Base-by-base conservation (phyloP, 78 protist species). In the Trichosphaerium sp. region DNA sequence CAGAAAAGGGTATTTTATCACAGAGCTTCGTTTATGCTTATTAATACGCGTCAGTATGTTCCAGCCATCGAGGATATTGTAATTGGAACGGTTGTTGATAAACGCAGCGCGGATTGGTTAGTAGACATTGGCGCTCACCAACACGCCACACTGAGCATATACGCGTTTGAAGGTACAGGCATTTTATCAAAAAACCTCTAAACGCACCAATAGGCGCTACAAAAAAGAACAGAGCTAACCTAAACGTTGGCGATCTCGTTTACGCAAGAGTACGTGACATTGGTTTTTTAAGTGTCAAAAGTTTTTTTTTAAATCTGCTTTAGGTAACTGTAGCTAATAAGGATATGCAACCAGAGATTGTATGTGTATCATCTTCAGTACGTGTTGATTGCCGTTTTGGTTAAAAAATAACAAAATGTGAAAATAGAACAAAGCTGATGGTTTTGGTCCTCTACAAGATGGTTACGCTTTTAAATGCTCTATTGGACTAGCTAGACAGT, bases 121-220 rank as follows among this genome's bases (percentile, higher is more conserved):
- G 56, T 76, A 4, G 54, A 76, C 49, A 3, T 76, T 12, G 75
- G 75, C 68, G 4, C 35, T 11, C 10, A 11, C 15, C 37, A 51
- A 3, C 7, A 52, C 0, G 83, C 77, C 7, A 0, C 31, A 56
- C 71, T 76, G 21, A 47, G 71, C 43, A n/a, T 15, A 14, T 47
- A 60, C 11, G 75, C 69, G 18, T 76, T 76, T 15, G 78, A 69
- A n/a, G n/a, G n/a, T n/a, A n/a, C n/a, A n/a, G n/a, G n/a, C n/a
- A n/a, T n/a, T n/a, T n/a, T n/a, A n/a, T n/a, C n/a, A n/a, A n/a
- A n/a, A n/a, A n/a, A n/a, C n/a, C n/a, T n/a, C n/a, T n/a, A n/a
- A n/a, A n/a, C n/a, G n/a, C n/a, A n/a, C n/a, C n/a, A n/a, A n/a
- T n/a, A 8, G 70, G 70, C 39, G 83, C 83, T 11, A 72, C 83